Base-by-base conservation (phyloP, 768 basidiomycete genomes). In the Basidioascus undulatus region DNA sequence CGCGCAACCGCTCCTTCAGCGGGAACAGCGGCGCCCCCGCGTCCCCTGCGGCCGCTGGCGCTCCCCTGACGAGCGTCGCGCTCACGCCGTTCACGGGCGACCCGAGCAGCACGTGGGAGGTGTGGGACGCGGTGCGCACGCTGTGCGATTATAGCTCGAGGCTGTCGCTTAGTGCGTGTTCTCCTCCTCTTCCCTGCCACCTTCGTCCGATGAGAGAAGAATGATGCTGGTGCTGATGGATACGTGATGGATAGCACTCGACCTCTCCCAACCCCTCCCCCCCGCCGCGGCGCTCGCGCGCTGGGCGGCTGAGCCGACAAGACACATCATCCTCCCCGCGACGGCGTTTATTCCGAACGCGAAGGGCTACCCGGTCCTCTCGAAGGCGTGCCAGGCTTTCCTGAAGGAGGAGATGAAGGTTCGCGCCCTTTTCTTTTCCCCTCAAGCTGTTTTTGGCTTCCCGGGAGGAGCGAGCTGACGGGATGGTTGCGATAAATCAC, bases 311-410 rank as follows among this genome's bases (percentile, higher is more conserved):
- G 92, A 98, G 57, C 77, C 86, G 6, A 74, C 87, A n/a, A 70
- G 72, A 26, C 69, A 83, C 53, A 66, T 98, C 41, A 79, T 82
- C 58, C 63, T 96, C 2, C 86, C 92, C 4, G 73, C 84, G 0
- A 72, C 78, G 11, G 70, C 83, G 4, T 98, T 94, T 57, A 86
- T 96, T 51, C 74, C 86, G 10, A 98, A 98, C 56, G 69, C 73
- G 38, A 89, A 92, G 60, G 89, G 86, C 3, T 98, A 92, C 56
- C 92, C 92, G 0, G 92, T 98, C 6, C 68, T 98, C 15, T 79
- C 82, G 11, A 96, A 94, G 58, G 74, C 74, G 9, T 79, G 83
- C 3, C 92, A 98, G 51, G 67, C 69, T 1, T 94, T 98, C 62
- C 69, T 96, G 41, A 74, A 76, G 45, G 73, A 83, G 45, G 74